Base-by-base conservation (phyloP, 75 land plant species). In the Pinus albicaulis region DNA sequence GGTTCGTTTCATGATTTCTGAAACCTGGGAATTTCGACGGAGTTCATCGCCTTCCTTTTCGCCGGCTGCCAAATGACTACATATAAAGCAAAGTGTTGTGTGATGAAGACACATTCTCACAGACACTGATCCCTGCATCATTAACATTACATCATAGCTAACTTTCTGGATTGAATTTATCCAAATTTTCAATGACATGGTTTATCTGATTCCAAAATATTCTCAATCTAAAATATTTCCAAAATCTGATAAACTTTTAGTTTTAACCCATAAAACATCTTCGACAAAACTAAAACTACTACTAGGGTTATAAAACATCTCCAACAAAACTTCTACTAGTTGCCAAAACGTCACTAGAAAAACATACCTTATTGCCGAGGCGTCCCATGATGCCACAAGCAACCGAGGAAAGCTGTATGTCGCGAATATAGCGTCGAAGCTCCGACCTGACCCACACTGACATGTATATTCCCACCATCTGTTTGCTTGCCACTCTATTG, bases 381-480 rank as follows among this genome's bases (percentile, higher is more conserved):
- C 87, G 89, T 52, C 92, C 96, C 97, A 95, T 91, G 58, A 95
- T 78, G 7, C 98, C 98, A 59, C 90, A 76, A 0, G 94, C 92
- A 57, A 93, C 91, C 55, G 83, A 86, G 11, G 94, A 93, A 62
- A 93, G 90, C 75, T 81, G 89, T 74, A 93, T 60, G 41, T 84
- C 78, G 24, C 70, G 82, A 28, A 95, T 72, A 58, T 88, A 85
- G 16, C 55, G 63, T 64, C 76, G 31, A 31, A 95, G 85, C 15
- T 86, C 85, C 20, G 79, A 64, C 3, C 91, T 84, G 14, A 91
- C 92, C 98, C 97, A 95, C 2, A 95, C 88, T 58, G 94, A 87
- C 57, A 95, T 80, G 80, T 93, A 93, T 15, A 95, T 78, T 16
- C 98, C 98, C 74, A 96, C 99, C 99, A 96, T 94, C 76, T 90